Base-by-base conservation (phyloP, 1,284 basidiomycete species). In the Microbotryum saponariae region DNA sequence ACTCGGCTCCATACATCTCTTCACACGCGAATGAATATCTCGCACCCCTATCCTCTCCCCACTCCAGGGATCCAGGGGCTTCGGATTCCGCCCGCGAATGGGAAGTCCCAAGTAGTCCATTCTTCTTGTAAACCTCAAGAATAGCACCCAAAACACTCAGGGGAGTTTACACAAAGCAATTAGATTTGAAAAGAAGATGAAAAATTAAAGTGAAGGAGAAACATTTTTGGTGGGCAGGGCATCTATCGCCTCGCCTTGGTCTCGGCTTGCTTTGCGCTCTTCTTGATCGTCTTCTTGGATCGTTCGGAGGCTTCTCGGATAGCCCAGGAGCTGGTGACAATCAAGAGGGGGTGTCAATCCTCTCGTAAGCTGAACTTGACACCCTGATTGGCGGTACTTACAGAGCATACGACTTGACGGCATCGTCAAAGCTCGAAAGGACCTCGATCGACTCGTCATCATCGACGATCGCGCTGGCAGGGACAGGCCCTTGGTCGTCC, bases 401-500 rank as follows among this genome's bases (percentile, higher is more conserved):
- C 61, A 91, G 80, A 73, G 91, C 85, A 71, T 93, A 94, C 12
- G 89, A 86, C 78, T 83, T 86, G 72, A 85, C 86, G 27, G 90
- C 89, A 77, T 94, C 91, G 85, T 74, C 75, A 69, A 75, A 79
- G 6, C 70, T 73, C 4, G 70, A 73, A n/a, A 78, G 71, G 54
- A 78, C 74, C n/a, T 65, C 66, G 49, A 63, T 61, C 23, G 62
- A 62, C 48, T 67, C 68, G 46, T 71, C 70, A 52, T 68, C 67
- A 0, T 68, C 71, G 29, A 72, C 58, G 23, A 69, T 69, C 12
- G 65, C 66, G 33, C 61, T 64, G 23, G 56, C 48, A 12, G 53
- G 48, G 12, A 49, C 49, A 0, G 64, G 56, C 51, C 47, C 51
- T 27, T 57, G 45, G 42, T 51, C 54, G 18, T 46, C 18, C 42